Conservation (phyloP, 2,329 filamentous ascomycete species). For the Hypoxylon sp. region DNA sequence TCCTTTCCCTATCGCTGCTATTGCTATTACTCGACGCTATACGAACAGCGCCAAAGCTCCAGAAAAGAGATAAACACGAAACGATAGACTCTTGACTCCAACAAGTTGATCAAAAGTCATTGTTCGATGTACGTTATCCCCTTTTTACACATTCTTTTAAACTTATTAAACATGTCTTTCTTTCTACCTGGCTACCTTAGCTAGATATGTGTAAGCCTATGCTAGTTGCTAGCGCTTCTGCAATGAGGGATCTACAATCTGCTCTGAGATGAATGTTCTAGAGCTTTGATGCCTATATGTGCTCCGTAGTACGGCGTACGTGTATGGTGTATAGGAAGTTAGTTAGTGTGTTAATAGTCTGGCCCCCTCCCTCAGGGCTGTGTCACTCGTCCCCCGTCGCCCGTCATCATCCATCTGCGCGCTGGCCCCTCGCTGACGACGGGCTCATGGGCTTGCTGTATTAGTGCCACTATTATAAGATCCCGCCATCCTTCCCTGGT, state of each 20-base stretch:
- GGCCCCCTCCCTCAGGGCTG: conserved; percentile 45
- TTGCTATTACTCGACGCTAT: conserved; percentile 12
- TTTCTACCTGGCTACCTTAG: conserved; percentile 14
- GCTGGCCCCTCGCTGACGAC: conserved; percentile 46
- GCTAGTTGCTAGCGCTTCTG: conserved; percentile 38
- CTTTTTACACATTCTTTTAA: conserved; percentile 21
- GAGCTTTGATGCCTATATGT: conserved; percentile 41
- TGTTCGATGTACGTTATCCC: conserved; percentile 35
- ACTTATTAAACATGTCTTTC: conserved; percentile 3
- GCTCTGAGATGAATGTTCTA: conserved; percentile 41
- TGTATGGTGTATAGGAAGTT: conserved; percentile 22
- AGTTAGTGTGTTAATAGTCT: conserved; percentile 20
- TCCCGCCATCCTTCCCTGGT: conserved; percentile 47
- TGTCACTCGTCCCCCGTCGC: conserved; percentile 48
- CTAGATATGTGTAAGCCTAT: conserved; percentile 22
- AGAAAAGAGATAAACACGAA: conserved; percentile 10
- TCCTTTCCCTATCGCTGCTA: not conserved
- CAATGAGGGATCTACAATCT: conserved; percentile 40
- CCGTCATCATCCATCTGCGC: conserved; percentile 37
- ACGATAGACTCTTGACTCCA: conserved; percentile 10
- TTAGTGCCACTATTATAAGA: conserved; percentile 51
- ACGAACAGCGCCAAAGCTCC: conserved; percentile 2
- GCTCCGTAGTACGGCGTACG: conserved; percentile 43
- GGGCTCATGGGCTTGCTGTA: conserved; percentile 43
- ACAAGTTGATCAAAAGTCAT: conserved; percentile 15